These are phyloP conservation scores for Metarhizium robertsii DNA, from an alignment of 2,329 filamentous ascomycete species.

Conservation along the genomic window DNA sequence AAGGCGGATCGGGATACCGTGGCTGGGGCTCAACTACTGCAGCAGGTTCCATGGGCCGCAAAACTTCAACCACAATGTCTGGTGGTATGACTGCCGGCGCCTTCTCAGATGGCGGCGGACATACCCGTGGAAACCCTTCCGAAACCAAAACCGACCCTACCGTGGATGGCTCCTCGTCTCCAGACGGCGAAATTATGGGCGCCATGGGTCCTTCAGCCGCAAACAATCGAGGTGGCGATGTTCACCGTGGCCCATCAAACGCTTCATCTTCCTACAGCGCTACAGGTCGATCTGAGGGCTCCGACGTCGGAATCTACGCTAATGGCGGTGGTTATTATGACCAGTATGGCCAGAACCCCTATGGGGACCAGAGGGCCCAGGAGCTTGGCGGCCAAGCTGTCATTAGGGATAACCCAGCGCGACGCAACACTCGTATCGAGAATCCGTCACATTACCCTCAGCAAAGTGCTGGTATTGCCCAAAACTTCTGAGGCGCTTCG, in stretches of 20 bases:
- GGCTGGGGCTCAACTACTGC: slow-evolving; percentile 82
- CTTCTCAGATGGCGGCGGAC: slow-evolving; percentile 67
- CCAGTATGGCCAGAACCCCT: slow-evolving; percentile 49
- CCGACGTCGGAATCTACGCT: slow-evolving; percentile 42
- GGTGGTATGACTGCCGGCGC: slow-evolving; percentile 56
- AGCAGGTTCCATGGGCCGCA: slow-evolving; percentile 61
- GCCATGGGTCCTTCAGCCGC: slow-evolving; percentile 67
- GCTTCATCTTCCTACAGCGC: slow-evolving; percentile 93
- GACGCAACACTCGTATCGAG: slow-evolving; percentile 91
- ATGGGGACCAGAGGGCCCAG: slow-evolving; percentile 35
- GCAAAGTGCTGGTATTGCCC: slow-evolving; percentile 88
- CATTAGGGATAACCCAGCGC: slow-evolving; percentile 85
- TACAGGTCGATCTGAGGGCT: slow-evolving; percentile 63
- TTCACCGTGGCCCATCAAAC: slow-evolving; percentile 86
- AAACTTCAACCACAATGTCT: slow-evolving; percentile 83
- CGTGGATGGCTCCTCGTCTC: slow-evolving; percentile 40
- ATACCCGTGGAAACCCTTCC: slow-evolving; percentile 54
- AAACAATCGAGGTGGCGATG: slow-evolving; percentile 56
- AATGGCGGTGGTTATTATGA: slow-evolving; percentile 44
- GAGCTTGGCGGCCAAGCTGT: slow-evolving; percentile 58
- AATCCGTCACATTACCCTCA: slow-evolving; percentile 82
- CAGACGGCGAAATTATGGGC: slow-evolving; percentile 75
- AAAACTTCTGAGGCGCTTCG: slow-evolving; percentile 68
- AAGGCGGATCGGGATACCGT: slow-evolving; percentile 70
- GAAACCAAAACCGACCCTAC: slow-evolving; percentile 62